phyloP scores from a whole-genome alignment of 768 basidiomycete genomes.

The Pisolithus sp. region DNA sequence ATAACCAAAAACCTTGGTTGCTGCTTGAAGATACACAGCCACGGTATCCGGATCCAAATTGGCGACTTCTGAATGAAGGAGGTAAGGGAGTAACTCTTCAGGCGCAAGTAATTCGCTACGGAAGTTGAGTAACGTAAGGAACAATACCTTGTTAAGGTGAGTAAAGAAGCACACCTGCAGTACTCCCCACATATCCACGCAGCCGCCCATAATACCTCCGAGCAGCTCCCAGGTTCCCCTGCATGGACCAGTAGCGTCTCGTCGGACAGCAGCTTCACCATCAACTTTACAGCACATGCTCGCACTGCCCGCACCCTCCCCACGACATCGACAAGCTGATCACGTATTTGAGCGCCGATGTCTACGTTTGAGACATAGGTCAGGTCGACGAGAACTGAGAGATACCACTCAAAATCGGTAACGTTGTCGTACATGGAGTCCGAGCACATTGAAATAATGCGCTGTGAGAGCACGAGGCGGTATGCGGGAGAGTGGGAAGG shows the following conservation, averaged over 20 bases:
- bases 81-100: slow-evolving; percentile 62
- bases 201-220: slow-evolving; percentile 87
- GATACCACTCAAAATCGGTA: slow-evolving; percentile 94
- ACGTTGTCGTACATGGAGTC: slow-evolving; percentile 81
- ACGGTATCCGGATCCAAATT: slow-evolving; percentile 57
- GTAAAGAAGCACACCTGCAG: slow-evolving; percentile 55
- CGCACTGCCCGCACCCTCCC: slow-evolving; percentile 74
- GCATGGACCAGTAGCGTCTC: slow-evolving; percentile 65
- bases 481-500: slow-evolving; percentile 79
- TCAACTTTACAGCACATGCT: slow-evolving; percentile 74
- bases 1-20: slow-evolving; percentile 79
- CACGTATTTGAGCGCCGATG: slow-evolving; percentile 70
- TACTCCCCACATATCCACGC: slow-evolving; percentile 98
- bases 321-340: slow-evolving; percentile 82
- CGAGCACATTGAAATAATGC: slow-evolving; percentile 83
- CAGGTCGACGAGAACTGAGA: slow-evolving; percentile 89
- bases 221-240: slow-evolving; percentile 65
- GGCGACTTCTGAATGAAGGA: slow-evolving; percentile 57
- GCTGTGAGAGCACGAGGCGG: slow-evolving; percentile 73
- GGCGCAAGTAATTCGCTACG: slow-evolving; percentile 73
- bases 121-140: slow-evolving; percentile 2
- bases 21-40: slow-evolving; percentile 75
- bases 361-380: slow-evolving; percentile 80
- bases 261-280: slow-evolving; percentile 77
- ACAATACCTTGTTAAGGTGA: not conserved